Percentiles rank a stretch among this genome's conserved stretches.
These are phyloP conservation scores for Trypanosoma vivax DNA, from an alignment of 208 protist genomes.

Conservation along the genomic window DNA sequence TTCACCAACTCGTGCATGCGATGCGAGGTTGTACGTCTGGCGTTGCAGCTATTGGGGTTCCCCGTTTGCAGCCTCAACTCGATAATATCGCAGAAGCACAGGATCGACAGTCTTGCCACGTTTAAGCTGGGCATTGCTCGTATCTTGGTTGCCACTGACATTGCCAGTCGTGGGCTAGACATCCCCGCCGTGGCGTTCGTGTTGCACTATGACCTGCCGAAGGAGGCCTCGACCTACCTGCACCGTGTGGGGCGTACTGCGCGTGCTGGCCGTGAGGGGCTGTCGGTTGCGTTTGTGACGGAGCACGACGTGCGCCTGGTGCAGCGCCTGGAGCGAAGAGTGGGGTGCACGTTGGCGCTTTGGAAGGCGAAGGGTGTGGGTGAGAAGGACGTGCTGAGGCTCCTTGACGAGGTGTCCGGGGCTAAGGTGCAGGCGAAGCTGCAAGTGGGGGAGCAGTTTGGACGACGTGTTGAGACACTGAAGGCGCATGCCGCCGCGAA, in stretches of 20 bases:
- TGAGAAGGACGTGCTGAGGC: slow-evolving; percentile 46
- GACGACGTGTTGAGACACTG: slow-evolving; percentile 40
- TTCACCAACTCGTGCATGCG: slow-evolving; percentile 82
- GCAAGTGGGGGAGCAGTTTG: slow-evolving; percentile 73
- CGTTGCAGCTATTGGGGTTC: slow-evolving; percentile 90
- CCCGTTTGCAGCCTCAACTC: slow-evolving; percentile 96
- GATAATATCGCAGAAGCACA: slow-evolving; percentile 95
- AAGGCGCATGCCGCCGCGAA: slow-evolving; percentile 54
- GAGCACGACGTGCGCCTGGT: slow-evolving; percentile 78
- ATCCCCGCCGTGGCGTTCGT: slow-evolving; percentile 95
- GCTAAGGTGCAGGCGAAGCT: slow-evolving; percentile 80
- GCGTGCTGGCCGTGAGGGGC: slow-evolving; percentile 72
- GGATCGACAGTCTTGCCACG: slow-evolving; percentile 94
- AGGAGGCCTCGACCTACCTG: slow-evolving; percentile 94
- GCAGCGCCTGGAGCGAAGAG: slow-evolving; percentile 54
- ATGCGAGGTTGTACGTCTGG: slow-evolving; percentile 79
- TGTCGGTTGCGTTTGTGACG: slow-evolving; percentile 68
- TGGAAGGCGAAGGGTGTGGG: slow-evolving; percentile 46
- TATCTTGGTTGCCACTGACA: slow-evolving; percentile 88
- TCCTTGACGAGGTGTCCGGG: slow-evolving; percentile 75
- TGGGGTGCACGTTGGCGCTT: slow-evolving; percentile 22
- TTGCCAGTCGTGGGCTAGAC: slow-evolving; percentile 95
- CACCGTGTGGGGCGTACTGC: slow-evolving; percentile 97
- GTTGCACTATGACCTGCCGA: slow-evolving; percentile 97
- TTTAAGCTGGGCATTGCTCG: slow-evolving; percentile 93